Conservation (phyloP, 2,329 filamentous ascomycete genomes). For the Aspergillus hiratsukae region DNA sequence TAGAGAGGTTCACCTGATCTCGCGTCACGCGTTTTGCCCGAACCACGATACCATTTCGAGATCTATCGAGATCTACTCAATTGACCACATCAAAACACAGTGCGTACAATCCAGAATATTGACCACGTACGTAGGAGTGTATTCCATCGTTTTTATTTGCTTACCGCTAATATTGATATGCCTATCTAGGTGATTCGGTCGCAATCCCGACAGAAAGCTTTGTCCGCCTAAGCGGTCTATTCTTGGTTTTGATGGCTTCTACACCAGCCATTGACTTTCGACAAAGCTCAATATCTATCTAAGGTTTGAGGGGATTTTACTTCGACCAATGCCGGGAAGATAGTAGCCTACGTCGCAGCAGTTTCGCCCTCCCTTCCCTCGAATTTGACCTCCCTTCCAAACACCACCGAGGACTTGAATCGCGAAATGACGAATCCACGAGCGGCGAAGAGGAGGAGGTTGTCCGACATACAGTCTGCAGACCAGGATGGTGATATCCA, state of each 20-base stretch:
- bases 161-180: background rate
- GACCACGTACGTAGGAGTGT: background rate
- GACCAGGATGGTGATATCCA: slow-evolving; percentile 30
- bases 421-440: slow-evolving; percentile 31
- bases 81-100: background rate
- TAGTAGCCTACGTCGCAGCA: background rate
- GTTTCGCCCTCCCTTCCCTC: background rate
- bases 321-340: background rate
- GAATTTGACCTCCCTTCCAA: background rate
- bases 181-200: background rate
- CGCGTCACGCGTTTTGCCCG: slow-evolving; percentile 29
- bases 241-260: background rate
- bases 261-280: background rate
- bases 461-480: slow-evolving; percentile 22
- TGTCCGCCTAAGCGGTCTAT: background rate
- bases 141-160: background rate
- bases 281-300: background rate
- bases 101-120: background rate
- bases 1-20: slow-evolving; percentile 24
- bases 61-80: background rate
- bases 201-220: background rate
- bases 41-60: slow-evolving; percentile 17
- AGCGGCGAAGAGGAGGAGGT: slow-evolving; percentile 33
- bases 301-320: background rate
- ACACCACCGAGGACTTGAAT: background rate